A percentile compares a stretch with the other conserved stretches of the same genome.
phyloP scores from a whole-genome alignment of 108 stramenopile species.

The Fistulifera pelliculosa region DNA sequence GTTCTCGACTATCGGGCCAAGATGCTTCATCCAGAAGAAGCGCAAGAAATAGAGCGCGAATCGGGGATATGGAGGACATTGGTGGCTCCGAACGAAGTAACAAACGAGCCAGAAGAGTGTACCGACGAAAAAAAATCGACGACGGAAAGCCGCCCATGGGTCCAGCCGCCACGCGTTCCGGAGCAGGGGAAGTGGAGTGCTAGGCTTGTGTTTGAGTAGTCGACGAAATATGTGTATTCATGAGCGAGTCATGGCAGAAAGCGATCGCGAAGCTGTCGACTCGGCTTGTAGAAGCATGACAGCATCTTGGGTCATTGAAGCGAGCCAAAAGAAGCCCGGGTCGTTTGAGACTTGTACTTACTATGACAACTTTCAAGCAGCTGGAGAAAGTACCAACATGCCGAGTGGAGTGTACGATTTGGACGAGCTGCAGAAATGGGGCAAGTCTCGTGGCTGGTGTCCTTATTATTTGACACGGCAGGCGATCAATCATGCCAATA shows the following conservation, averaged over 20 bases:
- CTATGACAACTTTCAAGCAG: slow-evolving; percentile 87
- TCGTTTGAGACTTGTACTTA: slow-evolving; percentile 84
- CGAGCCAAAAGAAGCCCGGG: slow-evolving; percentile 54
- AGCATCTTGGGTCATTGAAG: slow-evolving; percentile 92
- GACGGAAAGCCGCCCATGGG: slow-evolving; percentile 47
- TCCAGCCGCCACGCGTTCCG: slow-evolving; percentile 42
- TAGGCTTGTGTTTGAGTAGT: slow-evolving; percentile 95
- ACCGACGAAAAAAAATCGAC: slow-evolving; percentile 19
- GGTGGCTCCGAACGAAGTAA: slow-evolving; percentile 3
- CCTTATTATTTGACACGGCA: slow-evolving; percentile 97
- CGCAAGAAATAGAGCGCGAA: slow-evolving; percentile 4
- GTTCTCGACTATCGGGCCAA: slow-evolving; percentile 86
- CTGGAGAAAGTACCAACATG: slow-evolving; percentile 79
- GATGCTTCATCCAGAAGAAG: slow-evolving; percentile 22
- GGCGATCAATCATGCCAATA: slow-evolving; percentile 90
- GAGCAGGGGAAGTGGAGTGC: slow-evolving; percentile 74
- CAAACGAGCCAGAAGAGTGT: slow-evolving; percentile 1
- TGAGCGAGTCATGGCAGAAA: slow-evolving; percentile 86
- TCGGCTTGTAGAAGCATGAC: slow-evolving; percentile 94
- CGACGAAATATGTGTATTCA: slow-evolving; percentile 98
- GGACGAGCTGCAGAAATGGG: slow-evolving; percentile 89
- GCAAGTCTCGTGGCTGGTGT: slow-evolving; percentile 87
- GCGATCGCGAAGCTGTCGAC: slow-evolving; percentile 97
- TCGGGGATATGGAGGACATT: slow-evolving; percentile 27
- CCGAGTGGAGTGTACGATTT: slow-evolving; percentile 93